phyloP scores from a whole-genome alignment of 2,329 filamentous ascomycete species.

The Onygena corvina region DNA sequence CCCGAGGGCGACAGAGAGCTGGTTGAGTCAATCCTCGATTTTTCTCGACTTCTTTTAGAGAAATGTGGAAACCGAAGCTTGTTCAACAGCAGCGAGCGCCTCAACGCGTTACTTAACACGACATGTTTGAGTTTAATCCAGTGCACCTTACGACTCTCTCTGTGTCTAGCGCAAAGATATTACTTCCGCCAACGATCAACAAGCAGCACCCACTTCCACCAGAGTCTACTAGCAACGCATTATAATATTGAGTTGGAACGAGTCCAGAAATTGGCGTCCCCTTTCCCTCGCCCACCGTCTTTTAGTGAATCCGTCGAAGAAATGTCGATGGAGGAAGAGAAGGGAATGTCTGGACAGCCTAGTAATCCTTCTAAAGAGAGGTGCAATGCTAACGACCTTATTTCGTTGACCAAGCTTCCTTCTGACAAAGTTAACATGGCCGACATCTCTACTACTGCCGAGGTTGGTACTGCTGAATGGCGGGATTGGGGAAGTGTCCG shows the following conservation, averaged over 20 bases:
- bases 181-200: constrained; percentile 66
- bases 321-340: constrained; percentile 52
- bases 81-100: constrained; percentile 81
- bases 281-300: constrained; percentile 63
- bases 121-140: constrained; percentile 69
- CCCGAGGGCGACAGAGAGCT: constrained; percentile 69
- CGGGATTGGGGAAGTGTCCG: constrained; percentile 70
- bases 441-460: constrained; percentile 22
- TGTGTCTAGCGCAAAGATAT: constrained; percentile 83
- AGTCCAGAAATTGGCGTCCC: constrained; percentile 68
- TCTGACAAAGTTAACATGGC: constrained; percentile 23
- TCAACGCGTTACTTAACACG: constrained; percentile 81
- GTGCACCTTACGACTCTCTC: constrained; percentile 64
- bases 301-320: constrained; percentile 38
- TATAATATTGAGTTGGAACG: constrained; percentile 63
- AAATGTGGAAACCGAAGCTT: constrained; percentile 95
- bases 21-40: constrained; percentile 66
- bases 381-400: constrained; percentile 73
- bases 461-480: constrained; percentile 40
- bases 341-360: constrained; percentile 51
- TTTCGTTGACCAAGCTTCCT: constrained; percentile 56
- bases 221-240: constrained; percentile 67
- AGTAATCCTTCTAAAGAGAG: constrained; percentile 27
- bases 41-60: constrained; percentile 77
- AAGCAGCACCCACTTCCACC: constrained; percentile 56